Conservation (phyloP, 306 rosid genomes). For the Sicyos edulis region DNA sequence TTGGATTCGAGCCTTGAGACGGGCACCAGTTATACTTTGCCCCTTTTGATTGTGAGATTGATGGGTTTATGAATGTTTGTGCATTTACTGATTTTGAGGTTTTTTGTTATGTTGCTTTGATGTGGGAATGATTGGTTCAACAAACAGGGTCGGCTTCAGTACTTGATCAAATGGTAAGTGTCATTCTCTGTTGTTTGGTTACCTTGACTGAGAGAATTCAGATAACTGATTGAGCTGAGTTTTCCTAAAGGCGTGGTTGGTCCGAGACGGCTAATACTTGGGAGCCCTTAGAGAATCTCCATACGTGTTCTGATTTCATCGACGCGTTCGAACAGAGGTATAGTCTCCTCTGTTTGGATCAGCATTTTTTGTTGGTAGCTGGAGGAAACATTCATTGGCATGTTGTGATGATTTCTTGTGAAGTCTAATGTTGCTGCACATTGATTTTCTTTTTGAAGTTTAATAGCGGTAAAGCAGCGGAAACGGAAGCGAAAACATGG, state of each 20-base stretch:
- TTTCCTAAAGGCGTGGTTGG: constrained; percentile 73
- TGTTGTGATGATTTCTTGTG: no score
- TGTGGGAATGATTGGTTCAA: constrained; percentile 13
- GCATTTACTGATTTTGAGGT: constrained; percentile 23
- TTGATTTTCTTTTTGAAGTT: constrained; percentile 37
- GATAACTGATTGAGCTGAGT: constrained; percentile 18
- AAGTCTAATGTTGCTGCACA: no score
- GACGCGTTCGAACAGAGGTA: constrained; percentile 79
- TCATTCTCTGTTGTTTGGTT: neutral
- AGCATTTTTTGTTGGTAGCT: constrained; percentile 11
- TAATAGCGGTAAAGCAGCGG: constrained; percentile 45
- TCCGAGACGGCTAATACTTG: constrained; percentile 89
- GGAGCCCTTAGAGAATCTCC: constrained; percentile 91
- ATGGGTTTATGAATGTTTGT: neutral
- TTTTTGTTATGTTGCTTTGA: neutral
- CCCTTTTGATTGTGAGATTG: neutral
- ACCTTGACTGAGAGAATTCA: neutral
- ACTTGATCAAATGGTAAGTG: constrained; percentile 74
- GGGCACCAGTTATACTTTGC: constrained; percentile 27
- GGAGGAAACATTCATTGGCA: constrained; percentile 19
- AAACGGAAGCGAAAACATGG: constrained; percentile 59
- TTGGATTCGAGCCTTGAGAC: constrained; percentile 12
- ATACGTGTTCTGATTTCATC: constrained; percentile 70
- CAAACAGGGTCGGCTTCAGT: constrained; percentile 70
- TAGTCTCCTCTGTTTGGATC: neutral